Percentiles rank a stretch among this genome's conserved stretches.
phyloP scores from a whole-genome alignment of 1,139 yeast genomes.

The Pichia sp. region DNA sequence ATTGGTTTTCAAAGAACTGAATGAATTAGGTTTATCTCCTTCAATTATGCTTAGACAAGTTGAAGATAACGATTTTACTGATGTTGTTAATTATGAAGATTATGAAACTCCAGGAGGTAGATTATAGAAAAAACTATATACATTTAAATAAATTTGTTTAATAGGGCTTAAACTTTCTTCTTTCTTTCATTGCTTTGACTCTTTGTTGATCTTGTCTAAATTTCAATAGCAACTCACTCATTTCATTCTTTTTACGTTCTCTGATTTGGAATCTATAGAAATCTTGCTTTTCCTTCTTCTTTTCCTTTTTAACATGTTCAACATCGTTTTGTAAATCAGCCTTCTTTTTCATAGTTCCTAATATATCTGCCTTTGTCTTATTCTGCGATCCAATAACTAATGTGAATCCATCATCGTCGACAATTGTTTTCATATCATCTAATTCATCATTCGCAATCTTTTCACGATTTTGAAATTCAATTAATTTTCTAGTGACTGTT shows the following conservation, averaged over 20 bases:
- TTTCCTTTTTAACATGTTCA: slow-evolving; percentile 53
- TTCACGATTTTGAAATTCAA: slow-evolving; percentile 67
- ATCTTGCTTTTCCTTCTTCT: slow-evolving; percentile 80
- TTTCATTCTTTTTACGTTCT: slow-evolving; percentile 85
- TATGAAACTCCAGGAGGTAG: slow-evolving; percentile 50
- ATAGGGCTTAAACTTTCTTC: slow-evolving; percentile 81
- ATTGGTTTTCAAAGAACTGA: slow-evolving; percentile 77
- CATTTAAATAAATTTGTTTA: slow-evolving; percentile 24
- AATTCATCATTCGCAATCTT: slow-evolving; percentile 55
- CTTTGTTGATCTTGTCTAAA: slow-evolving; percentile 88
- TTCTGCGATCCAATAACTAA: slow-evolving; percentile 82
- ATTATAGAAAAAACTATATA: slow-evolving; percentile 25
- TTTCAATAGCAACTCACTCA: slow-evolving; percentile 75
- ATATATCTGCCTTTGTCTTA: slow-evolving; percentile 63
- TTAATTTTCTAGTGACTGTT: slow-evolving; percentile 53
- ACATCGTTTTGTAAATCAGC: slow-evolving; percentile 41
- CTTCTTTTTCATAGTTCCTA: slow-evolving; percentile 49
- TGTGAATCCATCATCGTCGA: slow-evolving; percentile 92
- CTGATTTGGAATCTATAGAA: slow-evolving; percentile 95
- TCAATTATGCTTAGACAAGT: slow-evolving; percentile 87
- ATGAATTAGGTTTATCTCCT: slow-evolving; percentile 83
- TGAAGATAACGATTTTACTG: slow-evolving; percentile 43
- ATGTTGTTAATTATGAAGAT: slow-evolving; percentile 12
- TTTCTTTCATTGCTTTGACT: slow-evolving; percentile 70
- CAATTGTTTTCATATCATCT: slow-evolving; percentile 48